A percentile compares a stretch with the other conserved stretches of the same genome.
Conservation (phyloP, 2,329 filamentous ascomycete genomes). For the Penicillium sp. region DNA sequence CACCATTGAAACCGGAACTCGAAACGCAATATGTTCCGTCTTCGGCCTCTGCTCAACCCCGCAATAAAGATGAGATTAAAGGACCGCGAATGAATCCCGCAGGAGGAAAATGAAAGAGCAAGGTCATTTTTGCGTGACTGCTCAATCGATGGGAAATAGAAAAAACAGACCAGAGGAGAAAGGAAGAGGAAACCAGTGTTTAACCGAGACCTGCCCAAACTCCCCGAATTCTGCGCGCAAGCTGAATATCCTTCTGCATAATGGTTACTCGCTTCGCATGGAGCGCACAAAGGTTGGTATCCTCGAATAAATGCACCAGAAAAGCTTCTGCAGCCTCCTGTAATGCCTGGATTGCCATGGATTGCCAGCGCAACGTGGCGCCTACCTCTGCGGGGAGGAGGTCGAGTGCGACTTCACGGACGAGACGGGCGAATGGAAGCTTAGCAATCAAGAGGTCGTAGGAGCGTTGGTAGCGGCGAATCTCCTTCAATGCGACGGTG, state of each 20-base stretch:
- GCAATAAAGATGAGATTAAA: constrained; percentile 1
- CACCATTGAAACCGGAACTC: neutral
- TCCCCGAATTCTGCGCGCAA: constrained; percentile 77
- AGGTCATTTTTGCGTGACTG: neutral
- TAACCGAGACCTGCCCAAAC: constrained; percentile 71
- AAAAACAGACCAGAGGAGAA: neutral
- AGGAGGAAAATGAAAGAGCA: neutral
- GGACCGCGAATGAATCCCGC: neutral
- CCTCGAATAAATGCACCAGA: constrained; percentile 93
- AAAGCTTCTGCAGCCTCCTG: constrained; percentile 97
- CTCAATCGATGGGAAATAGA: neutral
- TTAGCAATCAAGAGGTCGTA: constrained; percentile 79
- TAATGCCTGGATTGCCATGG: constrained; percentile 86
- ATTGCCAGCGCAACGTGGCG: constrained; percentile 87
- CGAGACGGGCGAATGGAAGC: constrained; percentile 51
- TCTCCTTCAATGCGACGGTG: constrained; percentile 86
- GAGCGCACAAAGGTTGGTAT: constrained; percentile 93
- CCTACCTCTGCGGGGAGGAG: constrained; percentile 59
- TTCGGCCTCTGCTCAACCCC: neutral
- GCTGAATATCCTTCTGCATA: constrained; percentile 97
- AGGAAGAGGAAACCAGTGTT: constrained; percentile 7
- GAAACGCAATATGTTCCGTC: neutral
- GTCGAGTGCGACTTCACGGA: constrained; percentile 55
- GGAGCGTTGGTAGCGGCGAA: constrained; percentile 83
- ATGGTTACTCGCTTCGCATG: constrained; percentile 97